Evolutionary conservation across 192 early-diverging fungal genomes (phyloP).

Genomic region (Entomortierella lignicola): DNA sequence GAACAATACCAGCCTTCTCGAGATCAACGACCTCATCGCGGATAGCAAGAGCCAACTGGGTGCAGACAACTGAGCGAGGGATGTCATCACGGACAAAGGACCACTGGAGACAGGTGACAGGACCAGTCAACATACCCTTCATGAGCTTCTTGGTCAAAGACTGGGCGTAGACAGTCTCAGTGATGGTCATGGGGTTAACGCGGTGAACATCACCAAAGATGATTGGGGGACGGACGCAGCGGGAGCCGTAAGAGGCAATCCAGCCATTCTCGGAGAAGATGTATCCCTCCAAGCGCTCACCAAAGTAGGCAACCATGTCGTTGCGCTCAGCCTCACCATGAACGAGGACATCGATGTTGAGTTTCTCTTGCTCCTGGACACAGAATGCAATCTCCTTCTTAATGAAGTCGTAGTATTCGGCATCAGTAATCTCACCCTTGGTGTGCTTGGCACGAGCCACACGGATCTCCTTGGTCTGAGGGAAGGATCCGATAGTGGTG

Average conservation of each 20-base stretch:
- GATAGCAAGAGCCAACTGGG: conserved; percentile 94
- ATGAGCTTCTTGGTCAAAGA: conserved; percentile 88
- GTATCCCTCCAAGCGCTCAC: conserved; percentile 93
- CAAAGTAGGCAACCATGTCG: conserved; percentile 98
- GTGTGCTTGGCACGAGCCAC: conserved; percentile 89
- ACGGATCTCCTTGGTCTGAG: conserved; percentile 98
- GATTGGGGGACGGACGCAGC: conserved; percentile 97
- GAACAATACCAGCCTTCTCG: conserved; percentile 90
- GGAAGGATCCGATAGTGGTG: conserved; percentile 98
- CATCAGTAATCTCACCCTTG: conserved; percentile 78
- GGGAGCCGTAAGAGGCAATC: conserved; percentile 97
- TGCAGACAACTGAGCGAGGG: conserved; percentile 82
- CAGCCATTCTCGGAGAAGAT: conserved; percentile 96
- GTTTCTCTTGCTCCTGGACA: conserved; percentile 89
- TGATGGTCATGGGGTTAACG: conserved; percentile 93
- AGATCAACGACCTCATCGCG: conserved; percentile 96
- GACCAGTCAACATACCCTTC: conserved; percentile 99
- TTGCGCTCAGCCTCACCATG: conserved; percentile 99
- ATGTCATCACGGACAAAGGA: conserved; percentile 99
- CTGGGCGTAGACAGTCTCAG: conserved; percentile 87
- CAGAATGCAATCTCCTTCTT: conserved; percentile 86
- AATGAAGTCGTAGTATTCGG: conserved; percentile 85
- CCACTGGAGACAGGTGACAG: conserved; percentile 98
- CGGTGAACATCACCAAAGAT: conserved; percentile 97
- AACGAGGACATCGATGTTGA: conserved; percentile 94